Percentiles rank a stretch among this genome's conserved stretches.
Evolutionary conservation across 1,139 yeast species (phyloP).

Genomic region (Candida glucosophila): DNA sequence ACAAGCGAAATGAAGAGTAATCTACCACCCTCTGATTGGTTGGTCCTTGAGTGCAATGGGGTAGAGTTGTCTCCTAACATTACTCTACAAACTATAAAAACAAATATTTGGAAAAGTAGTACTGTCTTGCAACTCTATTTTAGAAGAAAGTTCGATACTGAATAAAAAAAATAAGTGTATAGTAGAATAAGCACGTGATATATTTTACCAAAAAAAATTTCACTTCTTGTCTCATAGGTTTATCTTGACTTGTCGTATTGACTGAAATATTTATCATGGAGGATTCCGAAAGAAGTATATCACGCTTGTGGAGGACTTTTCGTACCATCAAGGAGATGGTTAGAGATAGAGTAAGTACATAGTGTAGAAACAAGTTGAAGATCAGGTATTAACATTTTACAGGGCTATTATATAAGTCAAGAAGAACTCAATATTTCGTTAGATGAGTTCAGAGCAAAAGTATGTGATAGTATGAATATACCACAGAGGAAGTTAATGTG

Average conservation of each 20-base stretch:
- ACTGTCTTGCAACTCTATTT: slow-evolving; percentile 22
- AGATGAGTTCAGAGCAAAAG: slow-evolving; percentile 81
- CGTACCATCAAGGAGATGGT: slow-evolving; percentile 95
- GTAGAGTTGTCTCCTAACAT: slow-evolving; percentile 53
- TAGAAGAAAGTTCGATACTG: slow-evolving; percentile 8
- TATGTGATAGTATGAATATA: slow-evolving; percentile 81
- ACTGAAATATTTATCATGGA: slow-evolving; percentile 46
- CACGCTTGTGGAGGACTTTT: slow-evolving; percentile 90
- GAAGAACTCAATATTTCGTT: slow-evolving; percentile 82
- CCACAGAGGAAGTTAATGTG: slow-evolving; percentile 89
- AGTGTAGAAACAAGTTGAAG: slow-evolving; percentile 2
- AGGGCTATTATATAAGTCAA: slow-evolving; percentile 85
- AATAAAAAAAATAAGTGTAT: slow-evolving; percentile 1
- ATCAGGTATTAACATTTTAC: slow-evolving; percentile 2
- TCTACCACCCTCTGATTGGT: slow-evolving; percentile 49
- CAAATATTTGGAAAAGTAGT: slow-evolving; percentile 77
- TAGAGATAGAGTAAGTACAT: slow-evolving; percentile 49
- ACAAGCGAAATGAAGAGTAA: slow-evolving; percentile 48
- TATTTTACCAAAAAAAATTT: slow-evolving; percentile 1
- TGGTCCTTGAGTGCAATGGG: slow-evolving; percentile 67
- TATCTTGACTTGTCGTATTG: slow-evolving; percentile 5
- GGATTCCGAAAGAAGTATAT: slow-evolving; percentile 80
- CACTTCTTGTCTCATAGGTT: neutral
- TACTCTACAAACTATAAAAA: slow-evolving; percentile 78
- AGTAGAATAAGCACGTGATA: slow-evolving; percentile 1